A percentile compares a stretch with the other conserved stretches of the same genome.
Evolutionary conservation across 1,284 basidiomycete species (phyloP).

Genomic region (Ceratorhiza oryzae-sativae): DNA sequence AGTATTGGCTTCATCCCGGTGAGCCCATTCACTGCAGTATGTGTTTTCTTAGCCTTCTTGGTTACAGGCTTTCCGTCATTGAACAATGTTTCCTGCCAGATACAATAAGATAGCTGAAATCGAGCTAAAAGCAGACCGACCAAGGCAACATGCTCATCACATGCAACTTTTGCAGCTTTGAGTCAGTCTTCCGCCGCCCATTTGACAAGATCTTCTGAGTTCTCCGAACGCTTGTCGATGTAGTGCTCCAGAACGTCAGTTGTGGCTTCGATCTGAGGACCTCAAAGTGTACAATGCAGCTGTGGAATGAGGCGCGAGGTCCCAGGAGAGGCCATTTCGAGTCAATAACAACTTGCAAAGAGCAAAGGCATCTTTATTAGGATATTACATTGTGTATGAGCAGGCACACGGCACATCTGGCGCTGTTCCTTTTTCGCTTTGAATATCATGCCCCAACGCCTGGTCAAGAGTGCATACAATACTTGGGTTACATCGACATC

Average conservation of each 20-base stretch:
- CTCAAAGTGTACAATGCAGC: background rate
- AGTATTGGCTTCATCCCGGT: too few relatives aligned
- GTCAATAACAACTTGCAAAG: background rate
- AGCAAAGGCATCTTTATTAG: background rate
- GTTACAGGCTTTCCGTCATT: too few relatives aligned
- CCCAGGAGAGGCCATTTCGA: background rate
- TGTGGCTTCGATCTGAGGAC: background rate
- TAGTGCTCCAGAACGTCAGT: background rate
- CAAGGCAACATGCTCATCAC: background rate
- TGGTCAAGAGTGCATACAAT: too few relatives aligned
- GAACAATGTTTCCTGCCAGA: too few relatives aligned
- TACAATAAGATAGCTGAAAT: too few relatives aligned
- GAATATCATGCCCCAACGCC: background rate
- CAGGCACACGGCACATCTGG: background rate
- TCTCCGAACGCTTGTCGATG: background rate
- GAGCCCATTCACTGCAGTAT: too few relatives aligned
- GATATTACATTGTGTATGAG: background rate
- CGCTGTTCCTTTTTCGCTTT: background rate
- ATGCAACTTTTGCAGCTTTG: background rate
- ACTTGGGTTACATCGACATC: background rate
- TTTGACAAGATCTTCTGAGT: background rate
- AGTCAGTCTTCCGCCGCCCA: background rate
- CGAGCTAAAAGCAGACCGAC: background rate
- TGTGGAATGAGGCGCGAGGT: background rate
- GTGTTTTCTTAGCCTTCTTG: too few relatives aligned